phyloP scores from a whole-genome alignment of 345 rosid species.

The Populus alba region DNA sequence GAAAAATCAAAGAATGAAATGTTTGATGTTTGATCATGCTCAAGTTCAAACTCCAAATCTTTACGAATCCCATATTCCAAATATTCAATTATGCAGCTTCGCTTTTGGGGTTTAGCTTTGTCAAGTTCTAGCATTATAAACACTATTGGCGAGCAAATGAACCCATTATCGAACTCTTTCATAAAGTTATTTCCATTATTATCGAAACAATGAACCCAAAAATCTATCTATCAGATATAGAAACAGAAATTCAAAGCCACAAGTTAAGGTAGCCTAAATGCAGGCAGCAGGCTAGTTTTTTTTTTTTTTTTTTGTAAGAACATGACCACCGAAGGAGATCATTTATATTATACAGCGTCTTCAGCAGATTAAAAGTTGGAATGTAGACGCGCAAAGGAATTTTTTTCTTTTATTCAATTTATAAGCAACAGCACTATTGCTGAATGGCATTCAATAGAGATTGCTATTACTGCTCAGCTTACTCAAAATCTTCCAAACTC shows the following conservation, averaged over 20 bases:
- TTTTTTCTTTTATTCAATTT: neutral
- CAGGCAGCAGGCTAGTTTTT: neutral
- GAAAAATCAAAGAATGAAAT: neutral
- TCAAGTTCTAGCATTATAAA: neutral
- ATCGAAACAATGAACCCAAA: no score
- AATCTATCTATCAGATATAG: neutral
- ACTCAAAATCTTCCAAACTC: no score
- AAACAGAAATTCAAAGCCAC: neutral
- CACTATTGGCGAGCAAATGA: neutral
- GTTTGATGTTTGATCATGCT: neutral
- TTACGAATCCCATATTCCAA: neutral
- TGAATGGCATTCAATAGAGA: neutral
- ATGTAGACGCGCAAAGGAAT: neutral
- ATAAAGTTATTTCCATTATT: neutral
- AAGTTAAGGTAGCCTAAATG: neutral
- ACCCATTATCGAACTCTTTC: neutral
- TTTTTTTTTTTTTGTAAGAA: neutral
- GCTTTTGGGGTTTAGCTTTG: neutral
- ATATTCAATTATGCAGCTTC: neutral
- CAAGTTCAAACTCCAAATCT: neutral
- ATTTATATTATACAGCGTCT: no score
- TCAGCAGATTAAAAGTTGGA: neutral
- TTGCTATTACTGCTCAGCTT: no score
- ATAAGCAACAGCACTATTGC: neutral
- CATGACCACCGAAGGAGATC: neutral